Evolutionary conservation across 495 filamentous ascomycete species (phyloP).

Genomic region (Filosporella fistucella): DNA sequence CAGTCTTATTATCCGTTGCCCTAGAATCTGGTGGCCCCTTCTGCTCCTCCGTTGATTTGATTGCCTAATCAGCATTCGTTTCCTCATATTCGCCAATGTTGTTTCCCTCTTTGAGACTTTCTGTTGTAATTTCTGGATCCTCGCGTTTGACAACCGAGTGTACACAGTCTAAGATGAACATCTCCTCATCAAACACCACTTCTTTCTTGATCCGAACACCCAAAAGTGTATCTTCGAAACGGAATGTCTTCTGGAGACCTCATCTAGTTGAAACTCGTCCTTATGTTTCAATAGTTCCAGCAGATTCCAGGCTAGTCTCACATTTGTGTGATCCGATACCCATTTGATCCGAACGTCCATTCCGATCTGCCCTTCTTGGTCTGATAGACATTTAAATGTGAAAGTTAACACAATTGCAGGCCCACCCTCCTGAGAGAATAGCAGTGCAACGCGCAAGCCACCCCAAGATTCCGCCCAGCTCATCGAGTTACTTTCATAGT

Average conservation of each 20-base stretch:
- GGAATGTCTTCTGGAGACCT: not conserved
- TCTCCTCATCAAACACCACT: conserved; percentile 1
- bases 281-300: not conserved
- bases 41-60: too few relatives aligned
- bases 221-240: conserved; percentile 3
- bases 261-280: not conserved
- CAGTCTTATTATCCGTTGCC: too few relatives aligned
- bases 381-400: not conserved
- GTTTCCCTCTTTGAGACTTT: too few relatives aligned
- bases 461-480: not conserved
- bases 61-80: too few relatives aligned
- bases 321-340: not conserved
- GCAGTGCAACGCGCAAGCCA: not conserved
- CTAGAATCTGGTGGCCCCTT: too few relatives aligned
- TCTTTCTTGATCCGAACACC: not conserved
- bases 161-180: conserved; percentile 6
- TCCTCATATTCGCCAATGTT: too few relatives aligned
- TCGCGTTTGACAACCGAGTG: too few relatives aligned
- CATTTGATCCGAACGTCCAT: not conserved
- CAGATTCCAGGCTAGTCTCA: not conserved
- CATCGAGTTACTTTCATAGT: conserved; percentile 4
- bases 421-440: not conserved
- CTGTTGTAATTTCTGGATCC: too few relatives aligned
- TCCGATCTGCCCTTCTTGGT: not conserved
- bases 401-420: conserved; percentile 4